Conservation (phyloP, 208 protist species). For the Trypanosoma conorhini region DNA sequence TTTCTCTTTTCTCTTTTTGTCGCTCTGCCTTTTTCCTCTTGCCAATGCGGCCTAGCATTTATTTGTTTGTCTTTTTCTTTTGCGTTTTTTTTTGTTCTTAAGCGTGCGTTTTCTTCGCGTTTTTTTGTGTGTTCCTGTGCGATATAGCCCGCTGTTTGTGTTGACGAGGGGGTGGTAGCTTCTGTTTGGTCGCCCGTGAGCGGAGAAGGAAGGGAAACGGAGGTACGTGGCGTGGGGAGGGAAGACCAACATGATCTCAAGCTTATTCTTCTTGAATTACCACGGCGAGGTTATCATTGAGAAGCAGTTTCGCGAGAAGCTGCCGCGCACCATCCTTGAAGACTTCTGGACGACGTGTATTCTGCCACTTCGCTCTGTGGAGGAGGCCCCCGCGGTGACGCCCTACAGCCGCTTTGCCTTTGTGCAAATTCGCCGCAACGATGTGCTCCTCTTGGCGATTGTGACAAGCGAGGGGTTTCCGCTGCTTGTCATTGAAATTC, state of each 20-base stretch:
- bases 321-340: constrained; percentile 67
- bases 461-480: constrained; percentile 64
- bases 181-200: neutral
- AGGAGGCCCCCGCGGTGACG: constrained; percentile 61
- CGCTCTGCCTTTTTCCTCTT: constrained; percentile 8
- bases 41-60: constrained; percentile 1
- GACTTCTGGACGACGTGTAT: constrained; percentile 79
- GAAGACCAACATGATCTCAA: constrained; percentile 51
- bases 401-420: constrained; percentile 62
- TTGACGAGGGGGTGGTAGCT: neutral
- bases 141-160: neutral
- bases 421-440: constrained; percentile 66
- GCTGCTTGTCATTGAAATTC: constrained; percentile 75
- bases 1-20: constrained; percentile 12
- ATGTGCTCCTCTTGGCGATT: constrained; percentile 77
- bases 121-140: constrained; percentile 2
- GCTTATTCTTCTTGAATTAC: constrained; percentile 71
- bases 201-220: neutral
- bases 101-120: constrained; percentile 13
- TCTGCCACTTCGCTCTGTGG: constrained; percentile 21
- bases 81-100: constrained; percentile 13
- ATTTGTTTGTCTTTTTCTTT: constrained; percentile 5
- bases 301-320: constrained; percentile 75
- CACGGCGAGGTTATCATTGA: constrained; percentile 90
- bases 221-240: neutral